Evolutionary conservation across 805 yeast genomes (phyloP).

Genomic region (Pichia thaimueangensis): DNA sequence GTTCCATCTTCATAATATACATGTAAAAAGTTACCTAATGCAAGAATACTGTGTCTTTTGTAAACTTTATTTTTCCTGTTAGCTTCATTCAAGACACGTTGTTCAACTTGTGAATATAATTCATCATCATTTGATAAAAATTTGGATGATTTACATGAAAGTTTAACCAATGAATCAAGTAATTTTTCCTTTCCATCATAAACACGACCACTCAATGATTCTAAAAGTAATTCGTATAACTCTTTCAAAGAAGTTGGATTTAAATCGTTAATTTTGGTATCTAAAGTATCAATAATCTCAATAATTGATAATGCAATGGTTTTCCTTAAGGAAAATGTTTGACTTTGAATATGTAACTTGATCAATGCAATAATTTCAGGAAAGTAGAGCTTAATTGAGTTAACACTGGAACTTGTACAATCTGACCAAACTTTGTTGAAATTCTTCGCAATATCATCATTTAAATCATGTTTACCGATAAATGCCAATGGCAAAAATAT

Average conservation of each 20-base stretch:
- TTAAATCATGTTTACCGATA: slow-evolving; percentile 66
- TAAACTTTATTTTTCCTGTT: slow-evolving; percentile 61
- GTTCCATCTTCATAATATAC: slow-evolving; percentile 24
- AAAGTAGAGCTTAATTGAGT: slow-evolving; percentile 62
- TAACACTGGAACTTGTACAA: slow-evolving; percentile 65
- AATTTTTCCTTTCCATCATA: slow-evolving; percentile 86
- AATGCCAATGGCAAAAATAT: slow-evolving; percentile 73
- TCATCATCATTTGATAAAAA: slow-evolving; percentile 28
- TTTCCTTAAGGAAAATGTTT: slow-evolving; percentile 57
- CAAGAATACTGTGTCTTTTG: slow-evolving; percentile 47
- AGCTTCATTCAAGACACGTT: slow-evolving; percentile 51
- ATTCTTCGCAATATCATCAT: slow-evolving; percentile 35
- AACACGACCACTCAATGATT: slow-evolving; percentile 67
- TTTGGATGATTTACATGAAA: slow-evolving; percentile 41
- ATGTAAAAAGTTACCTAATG: slow-evolving; percentile 43
- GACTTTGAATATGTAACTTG: slow-evolving; percentile 45
- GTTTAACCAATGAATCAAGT: slow-evolving; percentile 59
- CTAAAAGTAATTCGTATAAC: slow-evolving; percentile 50
- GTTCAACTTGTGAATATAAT: slow-evolving; percentile 34
- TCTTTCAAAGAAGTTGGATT: slow-evolving; percentile 18
- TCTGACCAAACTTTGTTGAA: slow-evolving; percentile 75
- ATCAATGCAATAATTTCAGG: slow-evolving; percentile 58
- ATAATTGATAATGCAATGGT: slow-evolving; percentile 65
- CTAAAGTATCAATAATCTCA: slow-evolving; percentile 45
- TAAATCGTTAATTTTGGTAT: slow-evolving; percentile 19